Percentiles rank a stretch among this genome's conserved stretches.
phyloP scores from a whole-genome alignment of 148 eudicot species.

The Bassia scoparia region DNA sequence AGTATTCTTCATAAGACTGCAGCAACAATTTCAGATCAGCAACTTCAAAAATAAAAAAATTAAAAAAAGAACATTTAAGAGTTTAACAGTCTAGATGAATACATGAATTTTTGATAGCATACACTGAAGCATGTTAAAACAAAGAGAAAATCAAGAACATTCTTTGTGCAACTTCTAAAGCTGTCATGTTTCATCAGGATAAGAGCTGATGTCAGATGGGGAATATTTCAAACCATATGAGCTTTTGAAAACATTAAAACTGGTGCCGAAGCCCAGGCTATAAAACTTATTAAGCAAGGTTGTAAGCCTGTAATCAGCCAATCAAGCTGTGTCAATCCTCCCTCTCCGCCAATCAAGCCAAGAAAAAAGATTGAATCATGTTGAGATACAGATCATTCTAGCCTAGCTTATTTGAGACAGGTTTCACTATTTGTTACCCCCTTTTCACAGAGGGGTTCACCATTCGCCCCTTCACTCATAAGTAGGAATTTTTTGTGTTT shows the following conservation, averaged over 20 bases:
- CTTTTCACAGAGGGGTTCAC: background rate
- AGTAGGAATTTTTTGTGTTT: background rate
- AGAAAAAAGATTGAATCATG: background rate
- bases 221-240: background rate
- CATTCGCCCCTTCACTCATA: background rate
- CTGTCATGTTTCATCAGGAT: background rate
- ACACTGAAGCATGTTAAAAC: background rate
- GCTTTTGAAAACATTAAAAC: background rate
- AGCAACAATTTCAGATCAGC: conserved; percentile 14
- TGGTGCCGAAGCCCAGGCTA: background rate
- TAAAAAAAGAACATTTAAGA: no score
- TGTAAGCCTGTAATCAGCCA: background rate
- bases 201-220: background rate
- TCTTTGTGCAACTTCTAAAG: background rate
- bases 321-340: background rate
- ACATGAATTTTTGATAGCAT: background rate
- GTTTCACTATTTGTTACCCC: background rate
- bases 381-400: background rate
- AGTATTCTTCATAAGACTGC: conserved; percentile 88
- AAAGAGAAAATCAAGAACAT: background rate
- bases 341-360: background rate
- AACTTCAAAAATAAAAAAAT: no score
- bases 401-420: background rate
- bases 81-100: no score
- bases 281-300: background rate